Percentiles rank a stretch among this genome's conserved stretches.
Evolutionary conservation across 352 stramenopile genomes (phyloP).

Genomic region (Globisporangium yorkense): DNA sequence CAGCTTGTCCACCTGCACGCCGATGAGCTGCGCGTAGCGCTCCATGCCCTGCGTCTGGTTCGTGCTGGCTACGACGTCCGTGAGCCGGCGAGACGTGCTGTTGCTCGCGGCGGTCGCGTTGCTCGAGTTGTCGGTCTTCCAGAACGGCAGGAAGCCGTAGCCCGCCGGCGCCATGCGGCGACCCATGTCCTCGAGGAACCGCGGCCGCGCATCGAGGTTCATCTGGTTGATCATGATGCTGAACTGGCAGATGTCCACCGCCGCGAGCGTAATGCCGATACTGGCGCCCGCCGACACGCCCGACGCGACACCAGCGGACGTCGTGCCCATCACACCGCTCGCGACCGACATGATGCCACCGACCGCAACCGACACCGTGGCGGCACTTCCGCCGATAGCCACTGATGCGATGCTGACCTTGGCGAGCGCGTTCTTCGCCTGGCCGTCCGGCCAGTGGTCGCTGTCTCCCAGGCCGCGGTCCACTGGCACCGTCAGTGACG

Average conservation of each 20-base stretch:
- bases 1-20: constrained; percentile 68
- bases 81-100: constrained; percentile 23
- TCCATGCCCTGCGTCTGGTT: constrained; percentile 68
- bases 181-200: constrained; percentile 74
- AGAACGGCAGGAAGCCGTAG: constrained; percentile 66
- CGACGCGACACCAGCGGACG: constrained; percentile 46
- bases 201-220: constrained; percentile 69
- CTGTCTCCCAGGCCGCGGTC: constrained; percentile 61
- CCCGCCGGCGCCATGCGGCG: constrained; percentile 56
- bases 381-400: constrained; percentile 49
- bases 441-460: constrained; percentile 60
- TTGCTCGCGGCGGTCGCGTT: constrained; percentile 3
- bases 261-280: constrained; percentile 61
- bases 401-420: constrained; percentile 56
- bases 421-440: constrained; percentile 52
- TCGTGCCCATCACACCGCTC: constrained; percentile 46
- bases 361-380: constrained; percentile 51
- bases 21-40: constrained; percentile 68
- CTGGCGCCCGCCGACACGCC: constrained; percentile 53
- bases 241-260: constrained; percentile 77
- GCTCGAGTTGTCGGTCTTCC: constrained; percentile 24
- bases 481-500: constrained; percentile 27
- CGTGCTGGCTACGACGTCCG: constrained; percentile 13
- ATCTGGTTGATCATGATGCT: constrained; percentile 83
- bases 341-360: constrained; percentile 61